Percentiles rank a stretch among this genome's conserved stretches.
These are phyloP conservation scores for Hymenoscyphus repandus DNA, from an alignment of 2,329 filamentous ascomycete genomes.

Conservation along the genomic window DNA sequence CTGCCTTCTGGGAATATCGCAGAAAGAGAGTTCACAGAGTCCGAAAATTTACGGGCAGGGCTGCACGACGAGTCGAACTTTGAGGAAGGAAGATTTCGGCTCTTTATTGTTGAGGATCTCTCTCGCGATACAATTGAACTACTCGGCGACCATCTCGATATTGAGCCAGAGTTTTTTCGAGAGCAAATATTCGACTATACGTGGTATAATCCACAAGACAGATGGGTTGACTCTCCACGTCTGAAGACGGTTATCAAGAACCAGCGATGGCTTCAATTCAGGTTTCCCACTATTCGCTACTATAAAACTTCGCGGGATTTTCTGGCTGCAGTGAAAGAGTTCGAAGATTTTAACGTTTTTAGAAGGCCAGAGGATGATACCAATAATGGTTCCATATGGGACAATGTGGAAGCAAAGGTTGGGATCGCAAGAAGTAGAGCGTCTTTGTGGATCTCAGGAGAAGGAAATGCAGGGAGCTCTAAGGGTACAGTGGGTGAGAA, in stretches of 20 bases:
- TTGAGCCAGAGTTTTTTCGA: conserved; percentile 44
- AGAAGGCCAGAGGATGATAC: conserved; percentile 37
- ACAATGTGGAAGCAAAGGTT: conserved; percentile 33
- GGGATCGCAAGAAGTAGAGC: conserved; percentile 37
- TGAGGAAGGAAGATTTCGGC: not conserved
- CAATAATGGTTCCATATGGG: conserved; percentile 38
- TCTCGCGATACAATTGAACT: conserved; percentile 40
- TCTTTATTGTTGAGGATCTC: conserved; percentile 39
- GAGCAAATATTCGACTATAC: conserved; percentile 41
- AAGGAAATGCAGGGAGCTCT: conserved; percentile 13
- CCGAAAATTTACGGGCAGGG: not conserved
- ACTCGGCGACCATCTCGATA: conserved; percentile 37
- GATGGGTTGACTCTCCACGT: conserved; percentile 38
- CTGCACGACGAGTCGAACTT: not conserved
- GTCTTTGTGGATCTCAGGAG: conserved; percentile 35
- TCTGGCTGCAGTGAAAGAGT: conserved; percentile 29
- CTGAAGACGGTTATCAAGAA: conserved; percentile 33
- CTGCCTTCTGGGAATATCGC: not conserved
- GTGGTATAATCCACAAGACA: conserved; percentile 41
- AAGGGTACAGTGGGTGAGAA: conserved; percentile 24
- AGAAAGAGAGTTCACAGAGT: not conserved
- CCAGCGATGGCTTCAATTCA: conserved; percentile 33
- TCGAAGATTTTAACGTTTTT: conserved; percentile 38
- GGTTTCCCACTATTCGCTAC: conserved; percentile 38
- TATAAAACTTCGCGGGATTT: conserved; percentile 31